Conservation (phyloP, 352 stramenopile species). For the Phytophthora niederhauseri region DNA sequence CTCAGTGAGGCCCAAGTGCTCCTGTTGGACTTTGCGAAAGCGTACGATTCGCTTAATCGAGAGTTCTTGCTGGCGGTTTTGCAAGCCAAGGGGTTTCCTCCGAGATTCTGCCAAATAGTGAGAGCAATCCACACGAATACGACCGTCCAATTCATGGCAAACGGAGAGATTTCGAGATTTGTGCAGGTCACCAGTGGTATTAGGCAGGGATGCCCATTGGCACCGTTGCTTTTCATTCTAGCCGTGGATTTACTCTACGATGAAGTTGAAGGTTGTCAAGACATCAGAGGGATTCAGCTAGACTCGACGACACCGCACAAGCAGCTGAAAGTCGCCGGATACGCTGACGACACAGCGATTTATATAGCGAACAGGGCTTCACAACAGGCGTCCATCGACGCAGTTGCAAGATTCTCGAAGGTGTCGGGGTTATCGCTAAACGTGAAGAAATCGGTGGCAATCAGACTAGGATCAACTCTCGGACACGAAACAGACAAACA, state of each 20-base stretch:
- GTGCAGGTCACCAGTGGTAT: background rate
- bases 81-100: too few species aligned
- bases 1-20: too few species aligned
- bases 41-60: too few species aligned
- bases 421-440: background rate
- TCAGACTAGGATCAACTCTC: background rate
- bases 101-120: too few species aligned
- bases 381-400: background rate
- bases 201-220: background rate
- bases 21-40: too few species aligned
- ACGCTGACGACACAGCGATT: background rate
- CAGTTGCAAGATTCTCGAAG: background rate
- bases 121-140: too few species aligned
- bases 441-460: background rate
- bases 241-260: background rate
- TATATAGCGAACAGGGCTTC: background rate
- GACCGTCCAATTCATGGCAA: background rate
- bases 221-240: background rate
- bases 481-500: too few species aligned
- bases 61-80: too few species aligned
- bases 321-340: background rate
- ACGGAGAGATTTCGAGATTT: background rate
- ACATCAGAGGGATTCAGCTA: background rate
- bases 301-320: background rate
- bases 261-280: background rate